phyloP scores from a whole-genome alignment of 2,329 filamentous ascomycete genomes.

The Calonectria crousiana region DNA sequence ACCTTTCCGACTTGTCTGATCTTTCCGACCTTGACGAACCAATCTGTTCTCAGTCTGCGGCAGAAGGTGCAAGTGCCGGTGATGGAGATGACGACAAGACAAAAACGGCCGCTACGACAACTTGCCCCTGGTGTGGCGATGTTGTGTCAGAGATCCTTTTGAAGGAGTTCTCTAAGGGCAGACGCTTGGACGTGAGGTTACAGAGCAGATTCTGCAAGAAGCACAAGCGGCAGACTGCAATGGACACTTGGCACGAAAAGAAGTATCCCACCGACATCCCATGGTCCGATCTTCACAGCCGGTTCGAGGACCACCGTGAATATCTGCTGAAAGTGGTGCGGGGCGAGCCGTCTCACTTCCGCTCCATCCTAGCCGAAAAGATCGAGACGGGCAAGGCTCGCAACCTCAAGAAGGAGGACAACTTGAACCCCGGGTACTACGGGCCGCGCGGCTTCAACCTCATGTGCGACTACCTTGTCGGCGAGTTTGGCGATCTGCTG shows the following conservation, averaged over 20 bases:
- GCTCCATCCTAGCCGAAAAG: slow-evolving; percentile 65
- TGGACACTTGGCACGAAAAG: slow-evolving; percentile 59
- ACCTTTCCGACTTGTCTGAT: slow-evolving; percentile 12
- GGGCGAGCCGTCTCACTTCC: slow-evolving; percentile 71
- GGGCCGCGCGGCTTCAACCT: slow-evolving; percentile 78
- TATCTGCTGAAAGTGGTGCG: slow-evolving; percentile 71
- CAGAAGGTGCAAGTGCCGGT: slow-evolving; percentile 16
- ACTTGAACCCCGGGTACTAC: slow-evolving; percentile 84
- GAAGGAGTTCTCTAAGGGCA: slow-evolving; percentile 61
- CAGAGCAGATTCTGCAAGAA: slow-evolving; percentile 74
- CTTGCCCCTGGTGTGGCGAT: slow-evolving; percentile 77
- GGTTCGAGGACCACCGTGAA: slow-evolving; percentile 68
- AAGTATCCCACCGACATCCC: slow-evolving; percentile 77
- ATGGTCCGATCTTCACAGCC: slow-evolving; percentile 71
- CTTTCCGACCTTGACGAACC: slow-evolving; percentile 35
- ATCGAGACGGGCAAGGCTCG: slow-evolving; percentile 68
- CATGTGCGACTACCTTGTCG: slow-evolving; percentile 79
- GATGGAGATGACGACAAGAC: slow-evolving; percentile 11
- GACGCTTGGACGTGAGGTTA: slow-evolving; percentile 65
- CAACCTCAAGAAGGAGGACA: slow-evolving; percentile 69
- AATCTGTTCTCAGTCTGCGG: slow-evolving; percentile 18
- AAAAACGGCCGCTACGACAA: slow-evolving; percentile 47
- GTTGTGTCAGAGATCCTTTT: slow-evolving; percentile 68
- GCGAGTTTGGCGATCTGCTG: slow-evolving; percentile 69
- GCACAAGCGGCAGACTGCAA: slow-evolving; percentile 70